These are phyloP conservation scores for Euptelea pleiosperma DNA, from an alignment of 164 flowering plant genomes.

Conservation along the genomic window DNA sequence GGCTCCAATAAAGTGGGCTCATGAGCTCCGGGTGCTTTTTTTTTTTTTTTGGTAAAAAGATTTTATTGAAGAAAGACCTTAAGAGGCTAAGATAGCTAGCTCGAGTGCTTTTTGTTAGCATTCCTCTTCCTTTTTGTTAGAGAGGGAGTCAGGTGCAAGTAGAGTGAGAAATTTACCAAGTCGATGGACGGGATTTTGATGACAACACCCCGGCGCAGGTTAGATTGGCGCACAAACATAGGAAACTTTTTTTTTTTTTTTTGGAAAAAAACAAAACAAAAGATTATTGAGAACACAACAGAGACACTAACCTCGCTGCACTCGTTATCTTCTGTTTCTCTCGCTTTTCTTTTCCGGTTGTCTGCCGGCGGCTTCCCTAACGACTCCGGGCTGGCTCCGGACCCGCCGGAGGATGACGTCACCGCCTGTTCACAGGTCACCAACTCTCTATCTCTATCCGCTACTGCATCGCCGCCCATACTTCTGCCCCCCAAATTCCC, in stretches of 20 bases:
- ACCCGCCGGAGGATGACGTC: slow-evolving; percentile 57
- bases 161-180: no score
- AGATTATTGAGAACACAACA: not conserved
- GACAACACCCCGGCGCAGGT: no score
- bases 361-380: slow-evolving; percentile 24
- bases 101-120: no score
- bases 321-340: slow-evolving; percentile 53
- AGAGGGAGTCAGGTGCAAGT: no score
- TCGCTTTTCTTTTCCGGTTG: slow-evolving; percentile 58
- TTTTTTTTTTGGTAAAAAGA: no score
- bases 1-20: no score
- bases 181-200: no score
- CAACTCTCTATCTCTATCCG: slow-evolving; percentile 17
- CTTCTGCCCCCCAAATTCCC: slow-evolving; percentile 20
- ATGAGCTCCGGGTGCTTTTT: no score
- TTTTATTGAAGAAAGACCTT: no score
- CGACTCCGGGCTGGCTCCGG: slow-evolving; percentile 29
- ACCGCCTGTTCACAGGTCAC: slow-evolving; percentile 34
- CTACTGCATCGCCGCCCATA: slow-evolving; percentile 14
- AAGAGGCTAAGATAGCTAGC: no score
- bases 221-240: no score
- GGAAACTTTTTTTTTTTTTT: not conserved
- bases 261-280: not conserved
- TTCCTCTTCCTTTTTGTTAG: no score
- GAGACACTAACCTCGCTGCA: slow-evolving; percentile 54